Percentiles rank a stretch among this genome's conserved stretches.
Conservation (phyloP, 2,329 filamentous ascomycete genomes). For the Trichoderma sp. region DNA sequence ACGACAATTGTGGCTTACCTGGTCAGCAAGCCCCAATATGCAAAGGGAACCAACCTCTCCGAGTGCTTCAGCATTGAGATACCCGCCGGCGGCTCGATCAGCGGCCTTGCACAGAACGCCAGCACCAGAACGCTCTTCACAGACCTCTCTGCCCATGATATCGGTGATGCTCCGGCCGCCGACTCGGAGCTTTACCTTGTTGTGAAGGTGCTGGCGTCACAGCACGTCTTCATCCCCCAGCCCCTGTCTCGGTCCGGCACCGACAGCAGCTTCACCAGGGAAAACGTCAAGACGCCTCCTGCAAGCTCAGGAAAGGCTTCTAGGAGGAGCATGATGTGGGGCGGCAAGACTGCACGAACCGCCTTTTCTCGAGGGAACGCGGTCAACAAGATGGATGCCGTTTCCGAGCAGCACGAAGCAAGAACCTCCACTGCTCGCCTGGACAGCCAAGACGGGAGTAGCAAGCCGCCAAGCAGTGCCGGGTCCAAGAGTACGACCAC, state of each 20-base stretch:
- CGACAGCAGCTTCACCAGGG: conserved; percentile 47
- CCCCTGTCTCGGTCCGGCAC: conserved; percentile 57
- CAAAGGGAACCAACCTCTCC: conserved; percentile 68
- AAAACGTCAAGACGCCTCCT: conserved; percentile 52
- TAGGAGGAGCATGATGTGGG: conserved; percentile 71
- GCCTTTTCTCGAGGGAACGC: conserved; percentile 56
- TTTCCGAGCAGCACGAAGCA: conserved; percentile 56
- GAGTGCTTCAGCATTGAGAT: conserved; percentile 83
- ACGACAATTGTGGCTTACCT: conserved; percentile 78
- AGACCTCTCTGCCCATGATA: conserved; percentile 77
- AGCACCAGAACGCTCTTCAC: conserved; percentile 85
- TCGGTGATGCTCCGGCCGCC: conserved; percentile 61
- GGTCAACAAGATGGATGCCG: conserved; percentile 55
- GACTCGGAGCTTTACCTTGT: conserved; percentile 80
- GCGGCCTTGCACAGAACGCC: conserved; percentile 63
- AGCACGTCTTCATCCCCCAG: conserved; percentile 51
- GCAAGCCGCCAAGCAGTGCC: conserved; percentile 56
- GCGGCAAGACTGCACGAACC: conserved; percentile 58
- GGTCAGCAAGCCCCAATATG: conserved; percentile 68
- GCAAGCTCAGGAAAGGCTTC: conserved; percentile 56
- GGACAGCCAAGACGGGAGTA: conserved; percentile 50
- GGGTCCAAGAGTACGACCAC: conserved; percentile 47
- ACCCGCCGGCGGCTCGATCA: conserved; percentile 71
- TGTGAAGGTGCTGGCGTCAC: conserved; percentile 70
- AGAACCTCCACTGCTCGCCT: conserved; percentile 42